A percentile compares a stretch with the other conserved stretches of the same genome.
Evolutionary conservation across 176 grass and related monocot genomes (phyloP).

Genomic region (Zea mays): Zm-B73-REFERENCE-NAM-5.0 NC_050102.1:88112001-88112500

Average conservation of each 20-base stretch:
- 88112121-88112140: slow-evolving; percentile 99
- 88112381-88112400: slow-evolving; percentile 47
- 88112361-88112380: slow-evolving; percentile 34
- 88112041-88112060: slow-evolving; percentile 60
- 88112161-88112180: slow-evolving; percentile 1
- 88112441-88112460: slow-evolving; percentile 73
- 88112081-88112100: slow-evolving; percentile 94
- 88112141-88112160: slow-evolving; percentile 24
- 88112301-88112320: slow-evolving; percentile 60
- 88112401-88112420: slow-evolving; percentile 68
- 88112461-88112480: slow-evolving; percentile 71
- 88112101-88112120: slow-evolving; percentile 97
- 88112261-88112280: neutral
- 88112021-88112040: slow-evolving; percentile 75
- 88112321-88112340: slow-evolving; percentile 40
- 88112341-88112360: neutral
- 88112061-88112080: slow-evolving; percentile 72
- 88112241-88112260: slow-evolving; percentile 12
- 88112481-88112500: slow-evolving; percentile 37
- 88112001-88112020: slow-evolving; percentile 27
- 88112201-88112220: slow-evolving; percentile 20
- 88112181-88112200: neutral
- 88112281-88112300: neutral
- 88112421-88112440: slow-evolving; percentile 88
- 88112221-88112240: slow-evolving; percentile 30